phyloP scores from a whole-genome alignment of 2,329 filamentous ascomycete species.

The Penicillium carneum region DNA sequence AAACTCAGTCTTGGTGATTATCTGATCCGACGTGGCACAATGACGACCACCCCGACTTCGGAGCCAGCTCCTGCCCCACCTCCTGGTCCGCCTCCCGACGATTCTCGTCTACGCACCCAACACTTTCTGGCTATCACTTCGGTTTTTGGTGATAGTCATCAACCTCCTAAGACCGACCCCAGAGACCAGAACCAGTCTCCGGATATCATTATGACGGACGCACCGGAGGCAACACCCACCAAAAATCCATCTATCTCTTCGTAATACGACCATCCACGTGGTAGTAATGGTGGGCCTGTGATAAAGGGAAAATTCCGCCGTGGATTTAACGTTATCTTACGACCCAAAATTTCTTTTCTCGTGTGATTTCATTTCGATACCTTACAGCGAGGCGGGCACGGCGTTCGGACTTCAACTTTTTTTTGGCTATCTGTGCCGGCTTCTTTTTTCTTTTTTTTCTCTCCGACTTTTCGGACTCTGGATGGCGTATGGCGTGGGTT shows the following conservation, averaged over 20 bases:
- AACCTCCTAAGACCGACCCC: constrained; percentile 5
- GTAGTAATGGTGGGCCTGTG: constrained; percentile 27
- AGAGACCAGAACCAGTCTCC: constrained; percentile 32
- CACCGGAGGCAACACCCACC: constrained; percentile 35
- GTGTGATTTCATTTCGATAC: constrained; percentile 31
- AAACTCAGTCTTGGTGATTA: constrained; percentile 61
- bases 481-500: constrained; percentile 37
- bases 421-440: constrained; percentile 22
- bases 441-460: constrained; percentile 6
- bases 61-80: constrained; percentile 33
- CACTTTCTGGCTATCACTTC: constrained; percentile 14
- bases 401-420: constrained; percentile 31
- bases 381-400: constrained; percentile 25
- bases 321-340: constrained; percentile 35
- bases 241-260: constrained; percentile 40
- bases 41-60: constrained; percentile 47
- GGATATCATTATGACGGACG: constrained; percentile 46
- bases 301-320: constrained; percentile 22
- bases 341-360: constrained; percentile 36
- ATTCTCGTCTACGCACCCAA: not conserved
- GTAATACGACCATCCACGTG: constrained; percentile 26
- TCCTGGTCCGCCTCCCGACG: not conserved
- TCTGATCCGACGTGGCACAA: constrained; percentile 52
- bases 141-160: constrained; percentile 10
- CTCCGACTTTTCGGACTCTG: constrained; percentile 15